Evolutionary conservation across 2,329 filamentous ascomycete genomes (phyloP).

Genomic region (Phyllosticta ampelicida): DNA sequence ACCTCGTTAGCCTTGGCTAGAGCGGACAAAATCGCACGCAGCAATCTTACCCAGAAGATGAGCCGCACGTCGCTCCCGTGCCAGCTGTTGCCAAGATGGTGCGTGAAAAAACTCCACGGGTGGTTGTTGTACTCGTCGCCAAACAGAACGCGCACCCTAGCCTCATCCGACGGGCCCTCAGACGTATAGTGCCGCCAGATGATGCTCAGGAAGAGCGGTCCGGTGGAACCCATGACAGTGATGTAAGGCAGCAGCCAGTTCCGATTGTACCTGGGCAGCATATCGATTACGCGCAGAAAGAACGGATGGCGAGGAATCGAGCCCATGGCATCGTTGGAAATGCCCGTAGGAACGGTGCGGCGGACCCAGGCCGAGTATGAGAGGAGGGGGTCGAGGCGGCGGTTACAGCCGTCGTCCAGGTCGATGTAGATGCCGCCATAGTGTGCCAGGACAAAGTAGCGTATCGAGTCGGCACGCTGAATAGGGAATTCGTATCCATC

Average conservation of each 20-base stretch:
- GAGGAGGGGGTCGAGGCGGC: slow-evolving; percentile 56
- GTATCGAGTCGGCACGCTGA: slow-evolving; percentile 65
- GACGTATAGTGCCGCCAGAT: slow-evolving; percentile 65
- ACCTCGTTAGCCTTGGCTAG: background rate
- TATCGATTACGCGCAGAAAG: slow-evolving; percentile 58
- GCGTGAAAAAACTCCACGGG: slow-evolving; percentile 62
- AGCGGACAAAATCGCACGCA: background rate
- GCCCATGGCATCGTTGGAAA: slow-evolving; percentile 74
- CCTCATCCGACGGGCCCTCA: slow-evolving; percentile 35
- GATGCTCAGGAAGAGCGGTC: slow-evolving; percentile 64
- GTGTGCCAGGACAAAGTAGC: slow-evolving; percentile 68
- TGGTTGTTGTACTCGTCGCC: slow-evolving; percentile 58
- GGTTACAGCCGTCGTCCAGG: slow-evolving; percentile 62
- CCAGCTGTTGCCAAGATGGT: slow-evolving; percentile 55
- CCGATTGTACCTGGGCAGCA: slow-evolving; percentile 55
- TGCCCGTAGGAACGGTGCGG: slow-evolving; percentile 63
- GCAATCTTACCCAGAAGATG: slow-evolving; percentile 49
- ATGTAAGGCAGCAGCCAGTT: slow-evolving; percentile 63
- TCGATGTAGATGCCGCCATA: slow-evolving; percentile 77
- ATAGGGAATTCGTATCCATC: slow-evolving; percentile 65
- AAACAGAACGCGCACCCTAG: slow-evolving; percentile 57
- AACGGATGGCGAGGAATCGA: slow-evolving; percentile 62
- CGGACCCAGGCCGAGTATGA: slow-evolving; percentile 60
- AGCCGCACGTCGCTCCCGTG: slow-evolving; percentile 52
- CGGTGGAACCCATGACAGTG: slow-evolving; percentile 70